phyloP scores from a whole-genome alignment of 1,284 basidiomycete species.

The Cutaneotrichosporon spelunceum region DNA sequence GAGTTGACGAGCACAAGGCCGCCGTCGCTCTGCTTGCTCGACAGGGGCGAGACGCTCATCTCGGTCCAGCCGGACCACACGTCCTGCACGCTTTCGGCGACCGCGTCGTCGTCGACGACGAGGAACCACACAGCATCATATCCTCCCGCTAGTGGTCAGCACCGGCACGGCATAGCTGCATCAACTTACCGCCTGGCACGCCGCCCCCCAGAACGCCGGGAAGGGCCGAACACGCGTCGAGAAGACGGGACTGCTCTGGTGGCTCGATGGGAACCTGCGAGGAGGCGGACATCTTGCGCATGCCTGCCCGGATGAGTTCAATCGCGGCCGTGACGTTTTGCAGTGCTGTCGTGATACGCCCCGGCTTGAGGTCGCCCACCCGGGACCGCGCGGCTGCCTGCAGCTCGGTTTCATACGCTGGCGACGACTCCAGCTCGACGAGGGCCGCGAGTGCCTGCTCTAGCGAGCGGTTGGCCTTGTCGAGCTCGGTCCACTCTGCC shows the following conservation, averaged over 20 bases:
- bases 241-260: conserved; percentile 76
- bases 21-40: conserved; percentile 69
- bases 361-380: conserved; percentile 22
- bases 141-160: conserved; percentile 69
- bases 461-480: conserved; percentile 50
- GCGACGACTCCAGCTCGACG: conserved; percentile 35
- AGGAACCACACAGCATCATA: conserved; percentile 96
- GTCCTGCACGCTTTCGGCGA: conserved; percentile 59
- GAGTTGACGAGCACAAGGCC: conserved; percentile 65
- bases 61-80: conserved; percentile 72
- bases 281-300: conserved; percentile 80
- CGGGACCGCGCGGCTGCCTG: conserved; percentile 8
- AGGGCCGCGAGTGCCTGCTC: conserved; percentile 37
- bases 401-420: conserved; percentile 38
- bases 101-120: conserved; percentile 59
- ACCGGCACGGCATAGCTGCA: background rate
- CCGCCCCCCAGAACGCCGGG: conserved; percentile 89
- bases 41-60: conserved; percentile 74
- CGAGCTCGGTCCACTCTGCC: conserved; percentile 66
- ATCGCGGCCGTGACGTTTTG: conserved; percentile 19
- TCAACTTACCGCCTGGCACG: conserved; percentile 76
- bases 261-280: conserved; percentile 90
- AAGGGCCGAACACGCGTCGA: conserved; percentile 72
- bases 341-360: background rate
- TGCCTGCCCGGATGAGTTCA: conserved; percentile 71